Base-by-base conservation (phyloP, 768 basidiomycete species). In the Boletus vinaceobasis region DNA sequence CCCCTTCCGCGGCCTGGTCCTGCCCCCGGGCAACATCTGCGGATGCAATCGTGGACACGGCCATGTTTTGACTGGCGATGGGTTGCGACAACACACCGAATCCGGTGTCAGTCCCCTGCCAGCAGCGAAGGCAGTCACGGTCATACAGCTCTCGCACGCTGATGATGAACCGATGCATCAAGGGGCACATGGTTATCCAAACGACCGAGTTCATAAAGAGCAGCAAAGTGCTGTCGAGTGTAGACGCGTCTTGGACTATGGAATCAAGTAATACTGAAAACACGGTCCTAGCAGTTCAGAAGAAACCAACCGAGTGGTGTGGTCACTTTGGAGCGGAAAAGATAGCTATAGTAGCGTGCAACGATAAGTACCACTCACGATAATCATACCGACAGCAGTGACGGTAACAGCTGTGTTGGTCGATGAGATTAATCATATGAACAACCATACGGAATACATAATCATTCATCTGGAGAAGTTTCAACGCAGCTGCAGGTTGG, bases 151-250 rank as follows among this genome's bases (percentile, higher is more conserved):
- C 50, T 19, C 59, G 56, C 2, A 58, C 33, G 32, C 32, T 36
- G 32, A 60, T 48, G 23, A 58, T 53, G 44, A 60, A 54, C n/a
- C 52, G 23, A 23, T 2, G 23, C 23, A 23, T 23, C 23, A 4
- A 23, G 40, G 5, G 56, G 52, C 5, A 50, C 17, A 58, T 2
- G 11, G 40, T 5, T 6, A 38, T 5, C n/a, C 7, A 23, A 19
- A 1, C 2, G 8, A 50, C 4, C 2, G 38, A 1, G 21, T 0
- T 14, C 15, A 52, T n/a, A 11, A 43, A 17, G 27, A 55, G 35
- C 29, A 29, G 29, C 9, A n/a, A 0, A 17, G 7, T 17, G 5
- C 1, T 7, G 13, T n/a, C 17, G 4, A 19, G 8, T 3, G 19
- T 29, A 29, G 5, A 2, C n/a, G 7, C n/a, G 10, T 8, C 7